Base-by-base conservation (phyloP, 2,329 filamentous ascomycete genomes). In the Metarhizium anisopliae region DNA sequence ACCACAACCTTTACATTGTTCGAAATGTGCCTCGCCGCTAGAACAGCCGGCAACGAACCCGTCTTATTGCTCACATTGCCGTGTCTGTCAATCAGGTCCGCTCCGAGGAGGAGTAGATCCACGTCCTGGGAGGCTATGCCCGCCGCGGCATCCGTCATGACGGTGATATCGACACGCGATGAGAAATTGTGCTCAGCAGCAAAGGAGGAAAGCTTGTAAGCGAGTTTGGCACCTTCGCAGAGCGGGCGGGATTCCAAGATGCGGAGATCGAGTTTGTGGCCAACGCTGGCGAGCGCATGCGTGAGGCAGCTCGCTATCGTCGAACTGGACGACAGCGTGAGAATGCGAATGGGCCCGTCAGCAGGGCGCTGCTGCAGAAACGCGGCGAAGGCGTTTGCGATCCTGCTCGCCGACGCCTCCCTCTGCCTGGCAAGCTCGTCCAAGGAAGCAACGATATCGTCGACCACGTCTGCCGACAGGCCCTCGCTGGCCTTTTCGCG, bases 21-120 rank as follows among this genome's bases (percentile, higher is more conserved):
- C 4, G 75, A 73, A 3, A 79, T 66, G 52, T 78, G 66, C 54
- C 74, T 80, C 7, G 80, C 78, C 52, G 78, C 75, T 1, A 87
- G 70, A 0, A 82, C 75, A 1, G 80, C 77, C 1, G 82, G 77
- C 6, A 87, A 67, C 1, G 82, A 85, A 0, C 85, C 85, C 0
- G 77, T 83, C 67, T 88, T 89, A 68, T 88, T 89, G 66, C 78
- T 83, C 18, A 87, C 79, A 35, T 80, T 77, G 2, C 83, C 85
- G 1, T 70, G 65, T 0, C 70, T 65, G 13, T 79, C 78, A 55
- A 89, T 83, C 4, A 81, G 72, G 63, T 89, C 85, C 2, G 84
- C 83, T 1, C 85, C 85, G 1, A 89, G 70, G 3, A 89, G 68
- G 2, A 89, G 69, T 1, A 85, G 53, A 60, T 87, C 77, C 3